A percentile compares a stretch with the other conserved stretches of the same genome.
Conservation (phyloP, 352 stramenopile species). For the Phytophthora tentaculata region DNA sequence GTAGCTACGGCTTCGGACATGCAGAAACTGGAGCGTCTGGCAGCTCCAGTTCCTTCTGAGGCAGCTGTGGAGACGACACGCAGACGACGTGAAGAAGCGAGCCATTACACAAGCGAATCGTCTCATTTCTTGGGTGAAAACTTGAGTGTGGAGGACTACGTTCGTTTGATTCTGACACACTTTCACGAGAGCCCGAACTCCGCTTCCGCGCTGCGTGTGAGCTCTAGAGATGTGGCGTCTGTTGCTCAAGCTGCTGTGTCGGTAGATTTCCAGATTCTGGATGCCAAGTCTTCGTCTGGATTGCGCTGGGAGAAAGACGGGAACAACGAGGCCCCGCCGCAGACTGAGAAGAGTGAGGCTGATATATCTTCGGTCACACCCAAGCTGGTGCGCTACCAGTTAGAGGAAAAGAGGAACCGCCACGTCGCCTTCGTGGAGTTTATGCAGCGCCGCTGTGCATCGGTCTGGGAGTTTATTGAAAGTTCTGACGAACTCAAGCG, state of each 20-base stretch:
- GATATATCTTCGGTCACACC: constrained; percentile 62
- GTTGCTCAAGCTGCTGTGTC: constrained; percentile 68
- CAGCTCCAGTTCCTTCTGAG: constrained; percentile 27
- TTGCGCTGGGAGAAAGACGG: constrained; percentile 72
- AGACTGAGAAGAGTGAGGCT: constrained; percentile 16
- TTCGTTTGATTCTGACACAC: constrained; percentile 57
- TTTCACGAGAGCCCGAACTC: constrained; percentile 63
- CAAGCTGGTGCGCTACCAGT: constrained; percentile 86
- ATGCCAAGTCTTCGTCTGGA: constrained; percentile 82
- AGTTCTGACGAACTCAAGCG: constrained; percentile 57
- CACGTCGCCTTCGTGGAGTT: constrained; percentile 73
- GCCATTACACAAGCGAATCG: constrained; percentile 45
- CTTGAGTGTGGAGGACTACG: constrained; percentile 61
- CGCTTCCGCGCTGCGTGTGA: constrained; percentile 50
- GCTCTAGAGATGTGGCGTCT: constrained; percentile 43
- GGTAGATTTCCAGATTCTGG: constrained; percentile 76
- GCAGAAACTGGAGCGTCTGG: constrained; percentile 54
- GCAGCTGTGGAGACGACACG: constrained; percentile 42
- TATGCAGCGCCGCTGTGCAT: constrained; percentile 60
- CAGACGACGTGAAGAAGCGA: constrained; percentile 52
- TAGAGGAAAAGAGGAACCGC: constrained; percentile 78
- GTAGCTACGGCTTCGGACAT: constrained; percentile 74
- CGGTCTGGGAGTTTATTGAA: constrained; percentile 69
- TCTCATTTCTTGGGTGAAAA: constrained; percentile 46
- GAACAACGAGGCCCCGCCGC: constrained; percentile 20